A percentile compares a stretch with the other conserved stretches of the same genome.
Evolutionary conservation across 2,329 filamentous ascomycete genomes (phyloP).

Genomic region (Neonectria punicea): DNA sequence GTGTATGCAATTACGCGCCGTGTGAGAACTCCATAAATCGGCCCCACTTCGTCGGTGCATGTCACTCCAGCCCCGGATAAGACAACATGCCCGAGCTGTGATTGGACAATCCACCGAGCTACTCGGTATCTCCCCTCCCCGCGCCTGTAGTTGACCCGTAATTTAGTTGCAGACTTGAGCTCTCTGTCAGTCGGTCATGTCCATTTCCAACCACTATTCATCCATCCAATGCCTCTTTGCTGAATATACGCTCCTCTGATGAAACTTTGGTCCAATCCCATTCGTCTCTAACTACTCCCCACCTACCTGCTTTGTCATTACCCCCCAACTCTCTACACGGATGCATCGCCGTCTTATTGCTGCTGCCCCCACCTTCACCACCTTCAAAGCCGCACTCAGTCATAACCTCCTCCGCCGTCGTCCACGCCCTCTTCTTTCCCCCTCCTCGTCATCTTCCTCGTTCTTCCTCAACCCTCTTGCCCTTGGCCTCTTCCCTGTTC

Average conservation of each 20-base stretch:
- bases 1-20: not conserved
- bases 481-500: not conserved
- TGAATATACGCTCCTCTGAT: not conserved
- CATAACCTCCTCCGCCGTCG: slow-evolving; percentile 13
- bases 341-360: slow-evolving; percentile 37
- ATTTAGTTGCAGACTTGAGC: not conserved
- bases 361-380: slow-evolving; percentile 28
- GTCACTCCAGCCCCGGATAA: slow-evolving; percentile 29
- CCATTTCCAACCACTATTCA: not conserved
- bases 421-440: slow-evolving; percentile 18
- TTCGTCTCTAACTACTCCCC: slow-evolving; percentile 13
- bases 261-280: slow-evolving; percentile 4
- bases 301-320: slow-evolving; percentile 24
- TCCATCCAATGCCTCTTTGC: not conserved
- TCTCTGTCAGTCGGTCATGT: not conserved
- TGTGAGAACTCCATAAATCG: not conserved
- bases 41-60: slow-evolving; percentile 6
- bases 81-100: slow-evolving; percentile 20
- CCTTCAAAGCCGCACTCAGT: slow-evolving; percentile 19
- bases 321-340: slow-evolving; percentile 20
- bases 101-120: slow-evolving; percentile 29
- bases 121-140: slow-evolving; percentile 8
- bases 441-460: not conserved
- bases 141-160: not conserved
- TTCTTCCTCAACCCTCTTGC: slow-evolving; percentile 6